Base-by-base conservation (phyloP, 192 early-diverging fungal genomes). In the Coemansia furcata region DNA sequence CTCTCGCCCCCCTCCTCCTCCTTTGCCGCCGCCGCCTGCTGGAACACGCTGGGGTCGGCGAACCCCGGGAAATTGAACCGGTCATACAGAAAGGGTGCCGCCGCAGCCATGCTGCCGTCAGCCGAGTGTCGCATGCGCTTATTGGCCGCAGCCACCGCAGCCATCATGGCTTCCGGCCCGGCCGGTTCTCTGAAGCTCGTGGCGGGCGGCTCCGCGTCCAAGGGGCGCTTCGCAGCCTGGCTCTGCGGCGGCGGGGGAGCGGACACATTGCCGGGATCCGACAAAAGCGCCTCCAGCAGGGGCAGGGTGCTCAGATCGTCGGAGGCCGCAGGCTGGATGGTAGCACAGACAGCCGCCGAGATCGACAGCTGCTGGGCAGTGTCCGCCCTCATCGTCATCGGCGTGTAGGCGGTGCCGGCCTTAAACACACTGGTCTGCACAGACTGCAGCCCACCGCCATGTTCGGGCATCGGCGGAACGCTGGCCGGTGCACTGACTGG, bases 201-300 rank as follows among this genome's bases (percentile, higher is more conserved):
- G 8, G 54, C 30, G 7, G 30, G 15, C n/a, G 54, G 54, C 6
- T 33, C 54, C 11, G 30, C 12, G 29, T 57, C 54, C 7, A 57
- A 15, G 6, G 54, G 30, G 30, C 54, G 54, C 54, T 57, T 57
- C 37, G 29, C 38, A 49, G 42, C 57, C 15, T 17, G 14, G 14
- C 7, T 57, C 12, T 15, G 54, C 6, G 30, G 54, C 11, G 30
- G 30, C 0, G 30, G 54, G 8, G 32, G 54, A 29, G 9, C 54
- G 8, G 67, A 73, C 21, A 60, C 46, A 44, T 36, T 64, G 15
- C 71, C n/a, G 21, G 78, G 60, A n/a, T 67, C 73, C 0, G 73
- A 81, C 3, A 81, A 67, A 40, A 81, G 67, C 2, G 78, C 78
- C 35, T 81, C 78, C 30, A 81, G 64, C 49, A 81, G n/a, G 9